Evolutionary conservation across 2,329 filamentous ascomycete species (phyloP), one percentile per base, ranked within the genome.

Genomic region (Diaporthe humulicola): DNA sequence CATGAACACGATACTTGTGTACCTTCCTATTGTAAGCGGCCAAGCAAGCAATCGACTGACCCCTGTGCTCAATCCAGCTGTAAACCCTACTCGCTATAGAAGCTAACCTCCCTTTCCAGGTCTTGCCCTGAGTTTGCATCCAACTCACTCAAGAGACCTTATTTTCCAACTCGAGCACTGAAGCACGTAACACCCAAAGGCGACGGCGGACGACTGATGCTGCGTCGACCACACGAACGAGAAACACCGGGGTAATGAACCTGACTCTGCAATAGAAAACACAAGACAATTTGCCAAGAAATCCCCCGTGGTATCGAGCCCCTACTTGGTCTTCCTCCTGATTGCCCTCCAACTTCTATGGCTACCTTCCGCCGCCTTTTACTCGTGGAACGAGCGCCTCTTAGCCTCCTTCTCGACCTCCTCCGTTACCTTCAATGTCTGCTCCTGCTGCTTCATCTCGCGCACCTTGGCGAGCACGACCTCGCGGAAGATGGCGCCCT

Each of bases 391-490:
- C 71, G 79, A 82, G 73, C 80, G 82, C 58, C 80, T 83, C 79
- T 82, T 85, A 56, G 57, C 70, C 76, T 90, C 88, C 81, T 88
- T 87, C 80, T 87, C 84, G 28, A 87, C 86, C 78, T 89, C 87
- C 79, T 92, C 87, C 84, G 91, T 87, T 85, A 94, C 83, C 83
- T 93, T 92, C 79, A 93, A 88, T 42, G 90, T 90, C 81, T 96
- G 92, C 82, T 98, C 93, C 80, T 96, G 90, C 79, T 95, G 93
- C 88, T 97, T 97, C 90, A 95, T 94, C 84, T 98, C 96, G 75
- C 93, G 91, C 60, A 98, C 95, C 87, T 98, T 98, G 78, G 96
- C 96, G 74, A 98, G 87, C 19, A 98, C 96, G 17, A 98, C 94
- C 84, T 98, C 96, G 79, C 94, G 91, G 91, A 98, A 98, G 80